Evolutionary conservation across 2,329 filamentous ascomycete genomes (phyloP).

Genomic region (Beauveria bassiana): DNA sequence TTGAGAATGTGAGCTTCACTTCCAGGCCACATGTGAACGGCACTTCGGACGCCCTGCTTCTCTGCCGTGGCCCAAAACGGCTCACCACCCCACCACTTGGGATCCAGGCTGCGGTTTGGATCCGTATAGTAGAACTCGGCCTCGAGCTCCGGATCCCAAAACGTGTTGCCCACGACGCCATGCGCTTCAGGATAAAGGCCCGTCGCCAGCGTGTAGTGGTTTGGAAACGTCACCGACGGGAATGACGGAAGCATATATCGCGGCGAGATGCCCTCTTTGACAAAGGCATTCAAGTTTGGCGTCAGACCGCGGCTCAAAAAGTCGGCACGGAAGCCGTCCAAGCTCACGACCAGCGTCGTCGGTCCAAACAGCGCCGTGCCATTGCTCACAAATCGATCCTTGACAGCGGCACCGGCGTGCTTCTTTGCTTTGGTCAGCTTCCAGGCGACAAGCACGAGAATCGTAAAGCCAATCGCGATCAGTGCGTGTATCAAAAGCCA

Average conservation of each 20-base stretch:
- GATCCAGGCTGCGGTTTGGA: constrained; percentile 63
- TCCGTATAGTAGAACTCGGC: constrained; percentile 87
- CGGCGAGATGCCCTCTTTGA: constrained; percentile 79
- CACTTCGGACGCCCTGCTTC: constrained; percentile 66
- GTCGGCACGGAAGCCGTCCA: constrained; percentile 94
- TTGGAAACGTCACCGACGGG: constrained; percentile 92
- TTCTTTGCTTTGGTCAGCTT: constrained; percentile 45
- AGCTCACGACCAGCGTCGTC: constrained; percentile 86
- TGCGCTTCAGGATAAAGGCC: constrained; percentile 89
- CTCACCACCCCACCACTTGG: constrained; percentile 93
- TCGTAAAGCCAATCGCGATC: constrained; percentile 45
- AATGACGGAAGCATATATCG: constrained; percentile 92
- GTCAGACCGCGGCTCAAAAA: constrained; percentile 80
- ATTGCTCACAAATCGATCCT: constrained; percentile 50
- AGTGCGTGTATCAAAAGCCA: constrained; percentile 47
- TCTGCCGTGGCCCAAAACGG: constrained; percentile 93
- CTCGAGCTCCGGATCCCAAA: constrained; percentile 74
- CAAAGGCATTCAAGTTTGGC: constrained; percentile 69
- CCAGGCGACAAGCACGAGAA: constrained; percentile 50
- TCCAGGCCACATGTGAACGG: constrained; percentile 98
- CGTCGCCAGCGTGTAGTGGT: constrained; percentile 90
- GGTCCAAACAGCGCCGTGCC: constrained; percentile 84
- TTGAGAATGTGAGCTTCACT: constrained; percentile 77
- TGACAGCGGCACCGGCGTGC: constrained; percentile 18
- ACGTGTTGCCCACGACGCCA: constrained; percentile 87